phyloP scores from a whole-genome alignment of 495 filamentous ascomycete genomes.

The Elaphomyces granulatus region DNA sequence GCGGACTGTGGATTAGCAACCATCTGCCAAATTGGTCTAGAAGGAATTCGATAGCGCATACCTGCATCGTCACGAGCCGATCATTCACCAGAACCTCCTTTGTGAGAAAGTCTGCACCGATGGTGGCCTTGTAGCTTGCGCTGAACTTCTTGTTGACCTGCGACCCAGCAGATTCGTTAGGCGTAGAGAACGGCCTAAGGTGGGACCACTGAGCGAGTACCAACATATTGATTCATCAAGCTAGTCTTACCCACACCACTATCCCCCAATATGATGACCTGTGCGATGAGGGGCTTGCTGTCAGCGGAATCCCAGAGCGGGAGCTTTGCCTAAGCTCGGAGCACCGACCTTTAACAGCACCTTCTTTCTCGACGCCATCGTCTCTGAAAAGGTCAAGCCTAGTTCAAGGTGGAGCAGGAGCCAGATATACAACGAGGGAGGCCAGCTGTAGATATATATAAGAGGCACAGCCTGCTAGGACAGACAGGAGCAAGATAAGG shows the following conservation, averaged over 20 bases:
- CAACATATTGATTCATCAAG: slow-evolving; percentile 99
- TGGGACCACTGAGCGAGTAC: too few species aligned
- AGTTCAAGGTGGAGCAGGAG: too few species aligned
- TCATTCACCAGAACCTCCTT: slow-evolving; percentile 98
- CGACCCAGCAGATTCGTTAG: slow-evolving; percentile 1
- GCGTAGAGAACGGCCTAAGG: too few species aligned
- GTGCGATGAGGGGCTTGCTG: neutral
- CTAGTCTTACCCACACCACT: slow-evolving; percentile 98
- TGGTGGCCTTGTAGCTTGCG: slow-evolving; percentile 98
- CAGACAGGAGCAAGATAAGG: too few species aligned
- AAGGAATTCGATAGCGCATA: slow-evolving; percentile 36
- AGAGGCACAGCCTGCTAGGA: too few species aligned
- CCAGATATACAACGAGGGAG: too few species aligned
- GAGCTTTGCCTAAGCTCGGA: slow-evolving; percentile 8
- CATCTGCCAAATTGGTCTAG: too few species aligned
- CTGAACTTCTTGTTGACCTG: slow-evolving; percentile 99
- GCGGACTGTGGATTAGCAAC: slow-evolving; percentile 2
- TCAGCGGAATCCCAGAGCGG: slow-evolving; percentile 1
- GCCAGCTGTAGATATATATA: too few species aligned
- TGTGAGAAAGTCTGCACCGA: slow-evolving; percentile 96
- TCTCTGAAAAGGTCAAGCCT: slow-evolving; percentile 6
- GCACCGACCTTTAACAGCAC: slow-evolving; percentile 76
- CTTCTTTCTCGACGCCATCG: slow-evolving; percentile 93
- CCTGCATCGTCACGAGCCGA: slow-evolving; percentile 96
- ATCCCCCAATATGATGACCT: slow-evolving; percentile 98